Evolutionary conservation across 2,329 filamentous ascomycete genomes (phyloP), one percentile per base, ranked within the genome.

Genomic region (Neocucurbitaria cava): DNA sequence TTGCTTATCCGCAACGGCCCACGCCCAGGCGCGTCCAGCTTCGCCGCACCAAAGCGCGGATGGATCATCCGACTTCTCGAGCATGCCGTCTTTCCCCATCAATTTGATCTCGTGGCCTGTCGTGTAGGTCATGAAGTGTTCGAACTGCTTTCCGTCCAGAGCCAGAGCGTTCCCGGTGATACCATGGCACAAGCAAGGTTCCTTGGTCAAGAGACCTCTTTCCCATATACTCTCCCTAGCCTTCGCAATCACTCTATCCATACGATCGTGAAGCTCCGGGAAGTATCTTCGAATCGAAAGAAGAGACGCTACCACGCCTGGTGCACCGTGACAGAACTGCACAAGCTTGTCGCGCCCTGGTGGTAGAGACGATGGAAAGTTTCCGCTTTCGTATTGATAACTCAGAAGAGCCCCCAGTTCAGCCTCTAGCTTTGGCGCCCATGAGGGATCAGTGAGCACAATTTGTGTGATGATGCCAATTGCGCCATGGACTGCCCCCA

Each of bases 391-490:
- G 47, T 79, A 80, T 66, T 91, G 88, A 58, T 84, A 78, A 31
- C 81, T 81, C 3, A 91, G 77, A 10, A 91, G 68, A 9, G 79
- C 78, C 1, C 79, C 77, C 4, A 91, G 68, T 18, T 83, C 79
- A 3, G 75, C 74, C 57, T 84, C 80, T 3, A 90, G 74, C 42
- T 80, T 78, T 1, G 79, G 71, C 1, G 87, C 85, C 58, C 83
- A 79, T 5, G 77, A 73, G 0, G 85, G 82, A 50, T 82, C 81
- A 2, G 86, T 85, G 35, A 85, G 77, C 1, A 89, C 81, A 13
- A 90, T 77, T 71, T 91, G 89, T n/a, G 85, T 87, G 51, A 91
- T 81, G 69, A 89, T 90, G 4, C 89, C 87, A 23, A 90, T 84
- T 11, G 84, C 82, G 7, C 89, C 89, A 66, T 91, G 87, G 0